Conservation (phyloP, 305 asterid species). For the Fraxinus baroniana region DNA sequence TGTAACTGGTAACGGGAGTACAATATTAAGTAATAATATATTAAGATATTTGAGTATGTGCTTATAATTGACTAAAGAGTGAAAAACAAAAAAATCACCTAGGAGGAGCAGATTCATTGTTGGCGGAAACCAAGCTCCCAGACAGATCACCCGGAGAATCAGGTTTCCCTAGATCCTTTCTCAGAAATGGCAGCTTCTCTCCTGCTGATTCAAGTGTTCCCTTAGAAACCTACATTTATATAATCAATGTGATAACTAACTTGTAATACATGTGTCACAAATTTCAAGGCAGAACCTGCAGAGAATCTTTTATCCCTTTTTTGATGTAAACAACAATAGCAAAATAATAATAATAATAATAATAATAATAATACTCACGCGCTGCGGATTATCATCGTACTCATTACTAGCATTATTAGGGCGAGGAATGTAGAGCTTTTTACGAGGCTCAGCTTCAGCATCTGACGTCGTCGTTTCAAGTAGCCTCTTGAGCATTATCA, state of each 20-base stretch:
- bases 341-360: not conserved
- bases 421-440: conserved; percentile 30
- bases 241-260: conserved; percentile 15
- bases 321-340: not conserved
- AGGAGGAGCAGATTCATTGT: conserved; percentile 50
- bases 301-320: conserved; percentile 6
- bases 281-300: conserved; percentile 38
- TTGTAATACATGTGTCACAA: conserved; percentile 23
- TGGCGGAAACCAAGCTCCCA: conserved; percentile 36
- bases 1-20: not conserved
- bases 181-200: conserved; percentile 34
- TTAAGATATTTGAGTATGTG: not conserved
- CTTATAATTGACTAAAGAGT: not conserved
- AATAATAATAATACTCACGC: conserved; percentile 44
- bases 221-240: conserved; percentile 55
- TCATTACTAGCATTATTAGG: conserved; percentile 24
- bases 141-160: conserved; percentile 40
- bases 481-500: conserved; percentile 44
- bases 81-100: conserved; percentile 39
- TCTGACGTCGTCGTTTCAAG: conserved; percentile 37
- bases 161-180: conserved; percentile 46
- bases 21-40: not conserved
- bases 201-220: conserved; percentile 45
- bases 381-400: conserved; percentile 29
- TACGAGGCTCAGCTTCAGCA: conserved; percentile 29